These are phyloP conservation scores for Pseudogymnoascus sp. DNA, from an alignment of 2,329 filamentous ascomycete genomes.

Conservation along the genomic window DNA sequence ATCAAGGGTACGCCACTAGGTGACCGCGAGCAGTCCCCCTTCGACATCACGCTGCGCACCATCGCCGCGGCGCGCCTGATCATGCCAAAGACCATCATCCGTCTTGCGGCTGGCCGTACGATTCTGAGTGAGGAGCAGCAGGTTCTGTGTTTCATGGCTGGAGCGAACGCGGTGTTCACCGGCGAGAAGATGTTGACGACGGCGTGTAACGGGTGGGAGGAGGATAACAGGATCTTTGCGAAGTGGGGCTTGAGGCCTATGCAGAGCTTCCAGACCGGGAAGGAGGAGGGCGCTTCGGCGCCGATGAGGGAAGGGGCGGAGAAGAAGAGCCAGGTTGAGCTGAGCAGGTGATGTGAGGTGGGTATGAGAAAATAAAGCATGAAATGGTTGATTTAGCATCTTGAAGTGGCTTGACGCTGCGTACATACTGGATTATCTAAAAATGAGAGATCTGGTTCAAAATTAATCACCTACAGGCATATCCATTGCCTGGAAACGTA, in stretches of 20 bases:
- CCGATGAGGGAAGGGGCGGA: slow-evolving; percentile 13
- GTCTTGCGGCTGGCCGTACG: slow-evolving; percentile 76
- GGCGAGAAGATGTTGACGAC: slow-evolving; percentile 95
- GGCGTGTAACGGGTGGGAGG: slow-evolving; percentile 83
- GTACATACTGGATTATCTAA: not conserved
- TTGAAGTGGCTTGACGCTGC: not conserved
- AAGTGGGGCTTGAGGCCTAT: slow-evolving; percentile 77
- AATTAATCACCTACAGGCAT: not conserved
- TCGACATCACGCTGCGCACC: slow-evolving; percentile 72
- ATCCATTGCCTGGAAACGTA: not conserved
- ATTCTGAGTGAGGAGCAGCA: slow-evolving; percentile 85
- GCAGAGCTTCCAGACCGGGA: slow-evolving; percentile 36
- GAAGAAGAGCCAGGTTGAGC: not conserved
- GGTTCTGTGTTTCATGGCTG: slow-evolving; percentile 80
- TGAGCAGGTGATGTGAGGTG: not conserved
- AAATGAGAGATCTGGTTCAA: not conserved
- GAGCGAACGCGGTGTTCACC: slow-evolving; percentile 90
- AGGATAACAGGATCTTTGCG: slow-evolving; percentile 76
- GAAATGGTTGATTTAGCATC: not conserved
- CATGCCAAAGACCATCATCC: slow-evolving; percentile 79
- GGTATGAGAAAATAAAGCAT: not conserved
- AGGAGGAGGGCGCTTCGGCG: slow-evolving; percentile 19
- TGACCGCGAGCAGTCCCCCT: slow-evolving; percentile 63
- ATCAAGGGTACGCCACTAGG: slow-evolving; percentile 85
- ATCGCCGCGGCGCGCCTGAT: slow-evolving; percentile 76